phyloP scores from a whole-genome alignment of 345 rosid species.

The Salix exigua region DNA sequence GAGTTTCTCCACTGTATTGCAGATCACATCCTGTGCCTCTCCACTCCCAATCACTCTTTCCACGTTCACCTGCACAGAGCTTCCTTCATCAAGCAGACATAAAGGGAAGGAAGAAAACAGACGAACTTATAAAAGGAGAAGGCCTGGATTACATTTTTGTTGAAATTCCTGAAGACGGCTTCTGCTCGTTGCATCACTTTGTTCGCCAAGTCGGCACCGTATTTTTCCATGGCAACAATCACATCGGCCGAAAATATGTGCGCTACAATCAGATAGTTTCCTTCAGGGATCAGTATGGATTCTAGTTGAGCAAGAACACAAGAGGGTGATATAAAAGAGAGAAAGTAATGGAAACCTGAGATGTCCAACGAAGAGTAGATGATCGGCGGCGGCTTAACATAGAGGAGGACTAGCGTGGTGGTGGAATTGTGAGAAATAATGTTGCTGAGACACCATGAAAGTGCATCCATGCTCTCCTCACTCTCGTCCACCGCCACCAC shows the following conservation, averaged over 20 bases:
- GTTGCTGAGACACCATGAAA: conserved; percentile 70
- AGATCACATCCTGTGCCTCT: conserved; percentile 83
- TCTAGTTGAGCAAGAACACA: neutral
- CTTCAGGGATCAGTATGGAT: neutral
- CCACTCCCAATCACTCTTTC: conserved; percentile 66
- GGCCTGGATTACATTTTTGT: conserved; percentile 21
- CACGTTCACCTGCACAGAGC: conserved; percentile 41
- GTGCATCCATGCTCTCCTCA: conserved; percentile 88
- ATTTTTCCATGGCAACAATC: conserved; percentile 42
- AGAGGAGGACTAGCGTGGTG: conserved; percentile 59
- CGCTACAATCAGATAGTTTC: conserved; percentile 30
- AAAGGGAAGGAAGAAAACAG: neutral
- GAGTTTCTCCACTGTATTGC: conserved; percentile 60
- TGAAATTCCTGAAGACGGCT: conserved; percentile 44
- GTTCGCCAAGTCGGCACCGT: conserved; percentile 45
- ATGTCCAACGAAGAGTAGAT: conserved; percentile 59
- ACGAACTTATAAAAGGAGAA: neutral
- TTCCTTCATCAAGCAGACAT: neutral
- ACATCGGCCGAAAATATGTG: conserved; percentile 52
- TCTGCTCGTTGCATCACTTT: conserved; percentile 79
- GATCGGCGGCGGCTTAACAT: conserved; percentile 75
- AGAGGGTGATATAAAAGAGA: neutral
- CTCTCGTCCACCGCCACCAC: conserved; percentile 92
- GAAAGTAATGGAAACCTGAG: conserved; percentile 39
- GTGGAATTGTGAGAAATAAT: conserved; percentile 40